Conservation (phyloP, 2,329 filamentous ascomycete species). For the Colletotrichum musae region DNA sequence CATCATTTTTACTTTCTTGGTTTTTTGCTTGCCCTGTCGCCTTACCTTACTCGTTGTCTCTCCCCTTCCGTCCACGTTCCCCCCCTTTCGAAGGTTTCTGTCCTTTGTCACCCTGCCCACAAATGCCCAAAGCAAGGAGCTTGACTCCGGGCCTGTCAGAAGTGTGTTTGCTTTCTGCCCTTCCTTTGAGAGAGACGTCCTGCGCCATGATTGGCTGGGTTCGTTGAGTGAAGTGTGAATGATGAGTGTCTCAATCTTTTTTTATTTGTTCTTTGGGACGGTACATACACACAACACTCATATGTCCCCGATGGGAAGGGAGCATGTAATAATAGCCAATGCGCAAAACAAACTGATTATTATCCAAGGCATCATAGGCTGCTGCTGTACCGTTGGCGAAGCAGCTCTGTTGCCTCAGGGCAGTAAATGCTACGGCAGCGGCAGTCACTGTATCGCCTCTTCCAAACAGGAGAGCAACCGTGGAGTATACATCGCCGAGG, state of each 20-base stretch:
- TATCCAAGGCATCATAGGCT: background rate
- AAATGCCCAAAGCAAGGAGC: constrained; percentile 8
- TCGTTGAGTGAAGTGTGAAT: constrained; percentile 3
- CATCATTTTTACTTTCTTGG: constrained; percentile 14
- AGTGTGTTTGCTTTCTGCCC: constrained; percentile 27
- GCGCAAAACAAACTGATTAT: background rate
- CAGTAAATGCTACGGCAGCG: constrained; percentile 18
- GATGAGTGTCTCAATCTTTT: background rate
- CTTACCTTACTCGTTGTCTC: constrained; percentile 27
- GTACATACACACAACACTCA: no score
- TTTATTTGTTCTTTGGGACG: no score
- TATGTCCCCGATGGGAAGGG: background rate
- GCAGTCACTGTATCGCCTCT: constrained; percentile 26
- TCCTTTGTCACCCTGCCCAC: constrained; percentile 23
- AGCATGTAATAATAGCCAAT: constrained; percentile 15
- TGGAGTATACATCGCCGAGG: background rate
- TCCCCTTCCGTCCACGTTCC: constrained; percentile 5
- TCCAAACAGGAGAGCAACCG: background rate
- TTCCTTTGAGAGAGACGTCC: constrained; percentile 20
- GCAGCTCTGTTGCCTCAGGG: background rate
- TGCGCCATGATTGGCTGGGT: constrained; percentile 19
- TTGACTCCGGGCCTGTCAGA: constrained; percentile 23
- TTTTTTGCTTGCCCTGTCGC: background rate
- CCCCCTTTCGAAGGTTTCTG: constrained; percentile 19
- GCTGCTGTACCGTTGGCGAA: background rate